Evolutionary conservation across 2,329 filamentous ascomycete genomes (phyloP), one percentile per base, ranked within the genome.

Genomic region (Macrophomina pseudophaseolina): DNA sequence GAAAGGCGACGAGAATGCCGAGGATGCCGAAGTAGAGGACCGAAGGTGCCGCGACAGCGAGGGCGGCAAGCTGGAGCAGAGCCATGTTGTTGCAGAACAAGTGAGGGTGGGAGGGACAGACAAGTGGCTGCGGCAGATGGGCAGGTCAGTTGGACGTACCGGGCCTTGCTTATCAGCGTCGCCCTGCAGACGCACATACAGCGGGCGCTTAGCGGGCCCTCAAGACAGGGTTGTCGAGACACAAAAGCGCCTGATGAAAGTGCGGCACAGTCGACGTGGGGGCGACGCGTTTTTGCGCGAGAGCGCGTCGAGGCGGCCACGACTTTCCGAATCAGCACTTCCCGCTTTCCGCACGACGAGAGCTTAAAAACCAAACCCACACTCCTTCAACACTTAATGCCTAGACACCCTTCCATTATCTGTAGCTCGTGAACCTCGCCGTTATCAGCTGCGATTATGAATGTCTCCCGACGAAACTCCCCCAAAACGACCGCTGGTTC

Each of bases 1-100:
- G 78, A 16, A 81, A 74, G 0, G 81, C 33, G 18, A 64, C 82
- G 49, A 86, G 78, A 2, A 85, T 76, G 1, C 78, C 78, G 1
- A 86, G 74, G 42, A 85, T 79, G 12, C 71, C 72, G n/a, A 79
- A 73, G 68, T 85, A 85, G 23, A 56, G 32, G 38, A 18, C 14
- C 9, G 38, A 33, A 11, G 54, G 40, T 12, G 40, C 11, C 4
- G 23, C 30, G n/a, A 48, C 11, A 18, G 42, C 18, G 16, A 60
- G n/a, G 11, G 40, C 28, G 3, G 40, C 56, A 18, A 18, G 28
- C 14, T 60, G 46, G 42, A 60, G 30, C 9, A 60, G 42, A 1
- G 42, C 56, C 42, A 48, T 60, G 30, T 46, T 6, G 54, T 23
- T 9, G 9, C 16, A 23, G 23, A 16, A 30, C 23, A 14, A 18